These are phyloP conservation scores for Thelephora ganbajun DNA, from an alignment of 768 basidiomycete species.

Conservation along the genomic window DNA sequence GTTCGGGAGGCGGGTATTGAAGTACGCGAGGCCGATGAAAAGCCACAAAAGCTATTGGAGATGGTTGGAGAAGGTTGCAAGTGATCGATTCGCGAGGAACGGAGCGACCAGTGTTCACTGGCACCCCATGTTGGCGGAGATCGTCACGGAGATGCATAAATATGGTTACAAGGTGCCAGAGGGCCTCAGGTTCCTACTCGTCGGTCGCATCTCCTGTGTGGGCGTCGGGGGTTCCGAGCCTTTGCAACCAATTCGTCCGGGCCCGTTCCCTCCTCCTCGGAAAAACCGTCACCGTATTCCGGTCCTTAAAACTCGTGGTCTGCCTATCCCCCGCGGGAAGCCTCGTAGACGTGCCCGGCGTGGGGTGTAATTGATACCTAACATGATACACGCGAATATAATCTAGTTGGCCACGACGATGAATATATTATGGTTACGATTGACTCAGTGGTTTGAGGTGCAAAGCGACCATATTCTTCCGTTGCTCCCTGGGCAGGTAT, in stretches of 20 bases:
- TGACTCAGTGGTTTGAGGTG: conserved; percentile 26
- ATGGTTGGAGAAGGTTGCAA: conserved; percentile 17
- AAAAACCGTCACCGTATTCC: conserved; percentile 12
- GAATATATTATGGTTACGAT: conserved; percentile 2
- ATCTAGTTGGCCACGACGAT: not conserved
- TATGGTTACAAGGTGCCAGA: conserved; percentile 27
- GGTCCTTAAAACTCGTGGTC: conserved; percentile 19
- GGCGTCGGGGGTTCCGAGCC: not conserved
- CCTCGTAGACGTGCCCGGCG: not conserved
- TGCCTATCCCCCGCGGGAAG: conserved; percentile 16
- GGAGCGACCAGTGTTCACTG: conserved; percentile 15
- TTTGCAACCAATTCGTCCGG: not conserved
- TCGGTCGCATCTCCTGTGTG: conserved; percentile 14
- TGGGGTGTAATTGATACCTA: conserved; percentile 9
- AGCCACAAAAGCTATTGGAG: conserved; percentile 16
- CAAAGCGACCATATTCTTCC: conserved; percentile 23
- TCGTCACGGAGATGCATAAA: conserved; percentile 24
- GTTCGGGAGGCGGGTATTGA: conserved; percentile 9
- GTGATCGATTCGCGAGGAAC: conserved; percentile 13
- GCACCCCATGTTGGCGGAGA: conserved; percentile 22
- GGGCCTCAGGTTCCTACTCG: conserved; percentile 25
- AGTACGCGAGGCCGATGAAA: conserved; percentile 5
- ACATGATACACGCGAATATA: not conserved
- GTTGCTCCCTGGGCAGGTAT: conserved; percentile 31
- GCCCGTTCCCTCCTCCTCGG: not conserved